Base-by-base conservation (phyloP, 176 grass and related monocot genomes). In the Pharus latifolius region DNA sequence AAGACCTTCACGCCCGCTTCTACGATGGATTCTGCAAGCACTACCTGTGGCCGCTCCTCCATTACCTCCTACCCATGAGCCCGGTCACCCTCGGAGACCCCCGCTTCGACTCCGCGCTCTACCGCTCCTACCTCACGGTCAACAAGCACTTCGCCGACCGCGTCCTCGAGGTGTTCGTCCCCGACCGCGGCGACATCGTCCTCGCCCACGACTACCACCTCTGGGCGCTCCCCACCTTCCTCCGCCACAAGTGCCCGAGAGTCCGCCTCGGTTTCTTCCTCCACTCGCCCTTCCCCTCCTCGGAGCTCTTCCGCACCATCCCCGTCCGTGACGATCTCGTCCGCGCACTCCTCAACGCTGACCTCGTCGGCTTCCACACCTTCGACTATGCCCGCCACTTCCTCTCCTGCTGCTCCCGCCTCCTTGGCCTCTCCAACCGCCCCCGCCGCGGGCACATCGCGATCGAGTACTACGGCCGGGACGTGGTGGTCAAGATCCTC, bases 1-100 rank as follows among this genome's bases (percentile, higher is more conserved):
- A 16, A 35, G 27, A 4, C 9, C 48, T 37, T 29, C 77, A 84
- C 77, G 26, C 10, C 10, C 20, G 38, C 6, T 83, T 88, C 69
- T 88, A 88, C 55, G 29, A 75, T 51, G 33, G 18, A 1, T 88
- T 88, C 65, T 88, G 85, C 80, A 83, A 83, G 49, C 75, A 72
- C 38, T 85, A 88, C 45, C 53, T 88, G 18, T 88, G 89, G 89
- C 89, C 85, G 30, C 53, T 80, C 4, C 66, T 92, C 55, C 85
- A 92, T 48, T 78, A 69, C 73, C 43, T 79, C 32, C 45, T 85
- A 10, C 84, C 77, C 0, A 17, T 67, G 24, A 26, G 45, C 22
- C 57, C 63, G 15, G 25, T 43, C 60, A 47, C n/a, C 65, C 25
- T 12, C 19, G 67, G 69, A 14, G 64, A 54, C n/a, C 61, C 68